phyloP scores from a whole-genome alignment of 441 rosid species.

The Pelargonium australe region DNA sequence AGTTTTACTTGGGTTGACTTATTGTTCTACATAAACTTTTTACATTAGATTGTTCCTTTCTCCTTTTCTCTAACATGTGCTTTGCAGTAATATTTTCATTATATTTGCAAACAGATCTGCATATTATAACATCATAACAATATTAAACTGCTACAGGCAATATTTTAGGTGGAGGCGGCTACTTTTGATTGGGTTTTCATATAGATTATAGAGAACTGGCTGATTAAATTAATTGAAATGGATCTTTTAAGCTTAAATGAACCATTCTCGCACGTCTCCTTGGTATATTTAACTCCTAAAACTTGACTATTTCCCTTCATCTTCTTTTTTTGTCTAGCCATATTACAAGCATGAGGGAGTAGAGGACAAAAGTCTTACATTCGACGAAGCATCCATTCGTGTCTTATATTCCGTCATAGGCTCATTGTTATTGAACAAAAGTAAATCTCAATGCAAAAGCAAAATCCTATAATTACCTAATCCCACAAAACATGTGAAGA shows the following conservation, averaged over 20 bases:
- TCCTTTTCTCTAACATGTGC: neutral
- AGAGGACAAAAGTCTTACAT: neutral
- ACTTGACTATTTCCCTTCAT: neutral
- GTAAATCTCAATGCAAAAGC: constrained; percentile 4
- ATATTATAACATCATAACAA: neutral
- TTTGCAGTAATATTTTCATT: neutral
- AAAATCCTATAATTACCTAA: neutral
- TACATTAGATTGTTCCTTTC: neutral
- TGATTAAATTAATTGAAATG: neutral
- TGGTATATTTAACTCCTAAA: neutral
- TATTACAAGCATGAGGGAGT: neutral
- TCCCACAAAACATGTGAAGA: neutral
- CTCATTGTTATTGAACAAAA: neutral
- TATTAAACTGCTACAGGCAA: neutral
- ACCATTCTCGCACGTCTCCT: neutral
- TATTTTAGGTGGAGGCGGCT: neutral
- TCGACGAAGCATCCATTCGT: constrained; percentile 5
- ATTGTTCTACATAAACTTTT: neutral
- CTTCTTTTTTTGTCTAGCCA: neutral
- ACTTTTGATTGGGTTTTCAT: neutral
- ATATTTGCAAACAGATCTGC: neutral
- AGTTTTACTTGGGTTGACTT: neutral
- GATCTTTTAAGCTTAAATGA: neutral
- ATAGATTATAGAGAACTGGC: neutral
- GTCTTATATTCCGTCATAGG: neutral